Evolutionary conservation across 192 early-diverging fungal species (phyloP).

Genomic region (Linnemannia exigua): DNA sequence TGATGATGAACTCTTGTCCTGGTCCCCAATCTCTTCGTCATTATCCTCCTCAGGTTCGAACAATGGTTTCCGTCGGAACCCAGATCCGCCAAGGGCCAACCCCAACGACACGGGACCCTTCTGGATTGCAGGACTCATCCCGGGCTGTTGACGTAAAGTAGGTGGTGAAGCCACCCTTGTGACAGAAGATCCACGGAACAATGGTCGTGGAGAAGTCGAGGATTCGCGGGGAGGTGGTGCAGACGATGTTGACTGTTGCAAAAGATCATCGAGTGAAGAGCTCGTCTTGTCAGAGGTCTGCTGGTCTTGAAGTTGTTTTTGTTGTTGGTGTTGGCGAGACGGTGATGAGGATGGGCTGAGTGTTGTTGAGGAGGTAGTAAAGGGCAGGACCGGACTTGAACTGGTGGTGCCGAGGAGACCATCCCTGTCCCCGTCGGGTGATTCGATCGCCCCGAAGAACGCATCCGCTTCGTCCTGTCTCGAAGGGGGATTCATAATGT

Average conservation of each 20-base stretch:
- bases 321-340: neutral
- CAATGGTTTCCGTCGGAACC: constrained; percentile 46
- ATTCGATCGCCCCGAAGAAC: constrained; percentile 35
- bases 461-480: constrained; percentile 40
- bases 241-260: neutral
- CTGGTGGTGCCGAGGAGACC: too few species aligned
- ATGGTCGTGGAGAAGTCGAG: neutral
- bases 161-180: neutral
- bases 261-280: neutral
- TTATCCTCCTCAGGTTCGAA: constrained; percentile 42
- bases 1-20: neutral
- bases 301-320: neutral
- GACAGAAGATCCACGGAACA: neutral
- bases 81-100: constrained; percentile 47
- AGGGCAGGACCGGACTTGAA: neutral
- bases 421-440: neutral
- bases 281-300: neutral
- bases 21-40: constrained; percentile 6
- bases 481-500: neutral
- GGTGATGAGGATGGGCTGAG: neutral
- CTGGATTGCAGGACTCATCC: constrained; percentile 53
- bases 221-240: neutral
- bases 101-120: constrained; percentile 35
- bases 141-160: constrained; percentile 17
- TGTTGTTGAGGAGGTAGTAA: neutral